These are phyloP conservation scores for Vicia faba DNA, from an alignment of 306 rosid species.

Conservation along the genomic window DNA sequence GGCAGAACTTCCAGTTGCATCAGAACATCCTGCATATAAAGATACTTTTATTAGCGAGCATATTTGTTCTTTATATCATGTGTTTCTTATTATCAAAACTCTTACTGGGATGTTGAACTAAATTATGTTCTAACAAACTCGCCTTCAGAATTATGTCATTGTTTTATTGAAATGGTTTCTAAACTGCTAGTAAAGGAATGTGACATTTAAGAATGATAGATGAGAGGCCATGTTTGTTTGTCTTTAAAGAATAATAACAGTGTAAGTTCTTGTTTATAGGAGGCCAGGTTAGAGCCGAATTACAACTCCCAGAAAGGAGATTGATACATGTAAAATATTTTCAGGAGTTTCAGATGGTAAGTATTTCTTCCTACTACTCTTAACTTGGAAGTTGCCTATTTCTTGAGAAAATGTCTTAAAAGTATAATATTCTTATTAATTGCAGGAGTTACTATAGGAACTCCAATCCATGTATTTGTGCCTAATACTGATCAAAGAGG, in stretches of 20 bases:
- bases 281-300: constrained; percentile 99
- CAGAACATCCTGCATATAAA: too few relatives aligned
- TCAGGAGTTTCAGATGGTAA: constrained; percentile 90
- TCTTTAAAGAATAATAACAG: constrained; percentile 39
- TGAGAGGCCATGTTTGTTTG: constrained; percentile 29
- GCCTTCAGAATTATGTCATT: not conserved
- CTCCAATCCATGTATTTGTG: constrained; percentile 87
- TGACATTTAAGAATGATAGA: constrained; percentile 23
- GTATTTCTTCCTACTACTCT: constrained; percentile 24
- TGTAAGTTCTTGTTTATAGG: constrained; percentile 54
- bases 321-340: constrained; percentile 84
- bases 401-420: constrained; percentile 16
- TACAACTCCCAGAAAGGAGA: constrained; percentile 99
- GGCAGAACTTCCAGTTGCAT: too few relatives aligned
- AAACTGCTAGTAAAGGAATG: constrained; percentile 17
- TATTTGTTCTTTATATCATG: too few relatives aligned
- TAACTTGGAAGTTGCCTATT: constrained; percentile 12
- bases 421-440: constrained; percentile 35
- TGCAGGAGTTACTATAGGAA: constrained; percentile 89
- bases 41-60: too few relatives aligned
- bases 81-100: too few relatives aligned
- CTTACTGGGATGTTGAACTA: too few relatives aligned
- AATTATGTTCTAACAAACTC: too few relatives aligned
- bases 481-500: constrained; percentile 98
- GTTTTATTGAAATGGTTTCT: constrained; percentile 18